Evolutionary conservation across 345 rosid genomes (phyloP).

Genomic region (Leavenworthia alabamica): DNA sequence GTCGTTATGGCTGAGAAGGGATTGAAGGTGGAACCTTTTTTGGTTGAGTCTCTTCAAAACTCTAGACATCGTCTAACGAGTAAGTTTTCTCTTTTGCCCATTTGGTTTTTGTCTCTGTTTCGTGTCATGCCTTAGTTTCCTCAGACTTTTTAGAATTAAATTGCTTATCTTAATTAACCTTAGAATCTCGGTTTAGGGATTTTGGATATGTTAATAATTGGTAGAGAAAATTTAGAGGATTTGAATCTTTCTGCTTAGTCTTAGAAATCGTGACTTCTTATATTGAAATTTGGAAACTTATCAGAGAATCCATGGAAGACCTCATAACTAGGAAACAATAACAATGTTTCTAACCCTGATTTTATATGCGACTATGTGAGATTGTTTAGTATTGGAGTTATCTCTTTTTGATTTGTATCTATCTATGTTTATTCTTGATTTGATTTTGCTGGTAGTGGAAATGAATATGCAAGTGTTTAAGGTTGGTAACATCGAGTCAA

Average conservation of each 20-base stretch:
- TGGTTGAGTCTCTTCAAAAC: conserved; percentile 80
- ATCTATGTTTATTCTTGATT: neutral
- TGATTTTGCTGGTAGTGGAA: conserved; percentile 25
- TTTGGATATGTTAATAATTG: neutral
- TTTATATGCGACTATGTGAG: neutral
- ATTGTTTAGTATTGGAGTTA: neutral
- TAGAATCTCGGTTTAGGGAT: neutral
- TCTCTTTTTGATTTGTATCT: neutral
- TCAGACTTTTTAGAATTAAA: neutral
- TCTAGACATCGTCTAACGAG: conserved; percentile 85
- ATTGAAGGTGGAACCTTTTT: conserved; percentile 69
- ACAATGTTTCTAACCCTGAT: neutral
- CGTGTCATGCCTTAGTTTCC: neutral
- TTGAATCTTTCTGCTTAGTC: neutral
- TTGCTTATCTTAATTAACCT: neutral
- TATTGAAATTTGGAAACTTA: conserved; percentile 1
- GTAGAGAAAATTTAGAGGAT: neutral
- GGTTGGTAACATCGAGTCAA: conserved; percentile 37
- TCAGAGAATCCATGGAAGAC: neutral
- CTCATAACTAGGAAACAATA: neutral
- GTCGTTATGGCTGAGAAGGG: conserved; percentile 30
- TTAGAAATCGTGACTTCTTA: neutral
- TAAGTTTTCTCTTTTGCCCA: conserved; percentile 5
- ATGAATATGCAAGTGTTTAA: conserved; percentile 48
- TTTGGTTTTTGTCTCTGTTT: neutral